Evolutionary conservation across 768 basidiomycete genomes (phyloP).

Genomic region (Naganishia kalamii): DNA sequence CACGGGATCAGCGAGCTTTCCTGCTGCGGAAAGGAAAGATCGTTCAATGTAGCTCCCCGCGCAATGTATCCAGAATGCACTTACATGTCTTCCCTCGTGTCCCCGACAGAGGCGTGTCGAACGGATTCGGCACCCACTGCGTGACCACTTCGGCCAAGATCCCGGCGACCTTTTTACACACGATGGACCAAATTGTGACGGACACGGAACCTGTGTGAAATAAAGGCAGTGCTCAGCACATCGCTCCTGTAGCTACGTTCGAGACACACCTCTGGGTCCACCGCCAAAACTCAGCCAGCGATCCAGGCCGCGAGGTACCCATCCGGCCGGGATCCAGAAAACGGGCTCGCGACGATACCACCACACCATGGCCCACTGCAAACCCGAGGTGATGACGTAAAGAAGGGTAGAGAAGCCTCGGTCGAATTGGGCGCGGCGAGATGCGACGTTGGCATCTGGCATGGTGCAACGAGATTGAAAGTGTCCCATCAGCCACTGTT

Average conservation of each 20-base stretch:
- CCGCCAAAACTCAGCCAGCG: slow-evolving; percentile 89
- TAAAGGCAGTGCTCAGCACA: neutral
- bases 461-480: neutral
- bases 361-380: slow-evolving; percentile 78
- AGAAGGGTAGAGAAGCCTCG: slow-evolving; percentile 65
- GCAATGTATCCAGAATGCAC: too few relatives aligned
- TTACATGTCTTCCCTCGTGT: neutral
- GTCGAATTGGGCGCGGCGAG: slow-evolving; percentile 59
- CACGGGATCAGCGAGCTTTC: too few relatives aligned
- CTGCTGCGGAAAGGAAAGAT: too few relatives aligned
- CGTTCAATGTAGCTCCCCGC: too few relatives aligned
- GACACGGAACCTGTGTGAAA: slow-evolving; percentile 69
- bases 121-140: slow-evolving; percentile 45
- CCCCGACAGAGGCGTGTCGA: neutral
- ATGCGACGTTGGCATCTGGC: slow-evolving; percentile 62
- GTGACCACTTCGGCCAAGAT: slow-evolving; percentile 68
- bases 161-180: slow-evolving; percentile 75
- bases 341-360: slow-evolving; percentile 86
- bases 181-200: slow-evolving; percentile 92
- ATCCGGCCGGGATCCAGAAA: slow-evolving; percentile 83
- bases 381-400: slow-evolving; percentile 80
- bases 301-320: slow-evolving; percentile 72
- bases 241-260: neutral
- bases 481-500: too few relatives aligned
- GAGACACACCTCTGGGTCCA: slow-evolving; percentile 67